Evolutionary conservation across 306 rosid genomes (phyloP).

Genomic region (Albizia julibrissin): DNA sequence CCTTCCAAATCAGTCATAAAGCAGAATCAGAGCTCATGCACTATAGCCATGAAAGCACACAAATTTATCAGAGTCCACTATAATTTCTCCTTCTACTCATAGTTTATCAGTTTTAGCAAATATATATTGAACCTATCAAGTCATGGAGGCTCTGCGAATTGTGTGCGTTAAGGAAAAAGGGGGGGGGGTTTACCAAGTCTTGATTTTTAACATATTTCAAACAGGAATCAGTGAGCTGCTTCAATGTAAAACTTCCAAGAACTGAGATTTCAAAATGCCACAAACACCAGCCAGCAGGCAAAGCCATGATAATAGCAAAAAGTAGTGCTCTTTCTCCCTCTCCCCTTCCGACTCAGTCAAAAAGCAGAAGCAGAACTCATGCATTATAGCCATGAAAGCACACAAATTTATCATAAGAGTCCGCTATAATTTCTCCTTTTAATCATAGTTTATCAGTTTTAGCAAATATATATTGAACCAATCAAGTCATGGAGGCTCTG

Average conservation of each 20-base stretch:
- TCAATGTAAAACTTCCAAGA: neutral
- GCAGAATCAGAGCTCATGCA: conserved; percentile 1
- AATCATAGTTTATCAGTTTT: neutral
- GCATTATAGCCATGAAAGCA: conserved; percentile 1
- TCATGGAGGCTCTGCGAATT: neutral
- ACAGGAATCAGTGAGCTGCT: neutral
- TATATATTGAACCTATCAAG: neutral
- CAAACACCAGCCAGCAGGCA: conserved; percentile 20
- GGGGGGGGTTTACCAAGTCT: neutral
- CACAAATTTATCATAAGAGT: neutral
- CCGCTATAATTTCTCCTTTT: neutral
- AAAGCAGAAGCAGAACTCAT: conserved; percentile 7
- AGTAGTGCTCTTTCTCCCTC: neutral
- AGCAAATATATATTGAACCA: neutral
- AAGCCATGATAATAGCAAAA: neutral
- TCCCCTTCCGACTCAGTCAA: neutral
- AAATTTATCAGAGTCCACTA: neutral
- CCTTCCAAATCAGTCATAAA: neutral
- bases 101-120: neutral
- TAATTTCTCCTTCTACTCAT: neutral
- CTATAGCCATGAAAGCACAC: conserved; percentile 7
- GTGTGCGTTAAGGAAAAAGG: neutral
- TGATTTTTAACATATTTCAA: neutral
- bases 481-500: neutral
- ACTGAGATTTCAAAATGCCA: neutral